Evolutionary conservation across 2,329 filamentous ascomycete genomes (phyloP), one percentile per base, ranked within the genome.

Genomic region (Samsoniella hepiali): DNA sequence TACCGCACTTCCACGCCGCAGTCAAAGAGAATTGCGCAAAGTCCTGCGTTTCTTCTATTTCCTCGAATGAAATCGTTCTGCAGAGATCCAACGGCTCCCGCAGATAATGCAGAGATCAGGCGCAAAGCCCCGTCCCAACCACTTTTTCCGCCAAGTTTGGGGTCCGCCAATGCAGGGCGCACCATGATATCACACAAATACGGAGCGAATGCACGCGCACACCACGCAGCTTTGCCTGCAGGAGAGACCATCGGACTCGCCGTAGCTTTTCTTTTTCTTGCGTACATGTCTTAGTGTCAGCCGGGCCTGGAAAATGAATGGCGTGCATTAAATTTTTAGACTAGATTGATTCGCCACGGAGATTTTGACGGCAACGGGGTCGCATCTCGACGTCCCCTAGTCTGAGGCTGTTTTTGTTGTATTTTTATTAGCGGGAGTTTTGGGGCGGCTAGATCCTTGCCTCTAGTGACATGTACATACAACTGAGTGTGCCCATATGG

Each of bases 361-460:
- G 32, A 54, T 7, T 45, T 22, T 22, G 58, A 15, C 9, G 34
- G 22, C 31, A 44, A 54, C 17, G 36, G 49, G 45, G 11, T 53
- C n/a, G 38, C 45, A 59, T 49, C 22, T 50, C 34, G 32, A 45
- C 9, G n/a, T 59, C 32, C 44, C 38, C 54, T 59, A 32, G 57
- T 40, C 45, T 58, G 55, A 17, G 34, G 32, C 57, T 22, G 7
- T 50, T 42, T 22, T 42, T 36, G 27, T 34, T 22, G 22, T 15
- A 32, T 34, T 29, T 34, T 29, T 34, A 27, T 38, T 42, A 31
- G 34, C 22, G 44, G 57, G n/a, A 49, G 22, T 32, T 17, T 54
- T 22, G 22, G 29, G 58, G 38, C 49, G 58, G 58, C 58, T 54
- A 44, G 58, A 61, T 27, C 49, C 58, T 61, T 53, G 49, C 49